A percentile compares a stretch with the other conserved stretches of the same genome.
These are phyloP conservation scores for Penicillium samsonianum DNA, from an alignment of 495 filamentous ascomycete species.

Conservation along the genomic window DNA sequence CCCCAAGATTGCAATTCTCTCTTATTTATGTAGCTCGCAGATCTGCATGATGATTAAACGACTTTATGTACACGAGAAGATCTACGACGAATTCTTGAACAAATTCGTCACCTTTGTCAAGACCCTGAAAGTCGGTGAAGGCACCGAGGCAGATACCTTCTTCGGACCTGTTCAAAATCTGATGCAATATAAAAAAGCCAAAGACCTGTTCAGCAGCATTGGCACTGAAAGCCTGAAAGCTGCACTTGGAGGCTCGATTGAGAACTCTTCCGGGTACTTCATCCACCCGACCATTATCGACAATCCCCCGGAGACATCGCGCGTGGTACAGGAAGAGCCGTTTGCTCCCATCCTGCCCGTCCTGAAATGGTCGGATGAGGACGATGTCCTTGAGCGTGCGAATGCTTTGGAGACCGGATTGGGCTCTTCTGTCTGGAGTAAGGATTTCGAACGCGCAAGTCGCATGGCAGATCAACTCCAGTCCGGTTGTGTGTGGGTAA, in stretches of 20 bases:
- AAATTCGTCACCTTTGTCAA: slow-evolving; percentile 57
- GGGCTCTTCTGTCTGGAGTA: slow-evolving; percentile 59
- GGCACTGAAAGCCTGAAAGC: slow-evolving; percentile 49
- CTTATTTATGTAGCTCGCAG: slow-evolving; percentile 58
- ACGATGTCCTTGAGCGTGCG: slow-evolving; percentile 57
- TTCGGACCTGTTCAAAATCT: slow-evolving; percentile 62
- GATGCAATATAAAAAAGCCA: slow-evolving; percentile 58
- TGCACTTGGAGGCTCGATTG: slow-evolving; percentile 32
- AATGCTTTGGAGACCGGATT: slow-evolving; percentile 59
- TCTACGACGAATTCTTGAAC: slow-evolving; percentile 63
- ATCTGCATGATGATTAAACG: slow-evolving; percentile 65
- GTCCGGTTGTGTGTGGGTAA: slow-evolving; percentile 61
- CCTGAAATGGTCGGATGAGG: slow-evolving; percentile 56
- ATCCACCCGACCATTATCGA: slow-evolving; percentile 59
- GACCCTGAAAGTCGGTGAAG: slow-evolving; percentile 49
- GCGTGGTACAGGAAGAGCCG: slow-evolving; percentile 50
- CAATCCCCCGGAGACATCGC: slow-evolving; percentile 55
- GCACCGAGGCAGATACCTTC: slow-evolving; percentile 41
- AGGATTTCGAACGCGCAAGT: slow-evolving; percentile 50
- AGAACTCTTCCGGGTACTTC: slow-evolving; percentile 50
- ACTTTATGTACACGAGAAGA: slow-evolving; percentile 67
- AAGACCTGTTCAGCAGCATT: slow-evolving; percentile 49
- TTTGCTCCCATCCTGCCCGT: slow-evolving; percentile 60
- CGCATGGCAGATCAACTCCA: slow-evolving; percentile 53
- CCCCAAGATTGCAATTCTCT: slow-evolving; percentile 48